These are phyloP conservation scores for Lachancea nothofagi DNA, from an alignment of 805 yeast genomes.

Conservation along the genomic window DNA sequence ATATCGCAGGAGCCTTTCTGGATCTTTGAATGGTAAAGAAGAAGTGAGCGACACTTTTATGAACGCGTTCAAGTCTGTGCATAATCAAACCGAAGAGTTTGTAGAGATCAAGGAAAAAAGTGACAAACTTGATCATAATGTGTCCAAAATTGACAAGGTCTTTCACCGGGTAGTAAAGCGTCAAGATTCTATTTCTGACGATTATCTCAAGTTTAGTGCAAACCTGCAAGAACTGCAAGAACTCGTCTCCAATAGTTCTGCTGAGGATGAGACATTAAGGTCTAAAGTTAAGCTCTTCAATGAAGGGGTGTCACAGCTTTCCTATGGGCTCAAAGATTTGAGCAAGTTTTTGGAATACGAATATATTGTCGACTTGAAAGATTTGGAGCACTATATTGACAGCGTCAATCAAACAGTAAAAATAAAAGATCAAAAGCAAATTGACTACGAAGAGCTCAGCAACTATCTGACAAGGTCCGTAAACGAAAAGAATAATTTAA, in stretches of 20 bases:
- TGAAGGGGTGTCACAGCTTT: slow-evolving; percentile 41
- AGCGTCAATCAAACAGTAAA: slow-evolving; percentile 66
- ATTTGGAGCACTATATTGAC: slow-evolving; percentile 73
- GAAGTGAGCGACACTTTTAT: slow-evolving; percentile 84
- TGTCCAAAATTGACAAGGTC: slow-evolving; percentile 70
- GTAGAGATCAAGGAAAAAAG: slow-evolving; percentile 76
- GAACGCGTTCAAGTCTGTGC: slow-evolving; percentile 84
- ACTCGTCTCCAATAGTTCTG: slow-evolving; percentile 41
- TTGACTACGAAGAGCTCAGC: slow-evolving; percentile 81
- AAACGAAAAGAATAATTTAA: slow-evolving; percentile 52
- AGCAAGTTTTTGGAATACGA: slow-evolving; percentile 63
- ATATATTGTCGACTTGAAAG: slow-evolving; percentile 76
- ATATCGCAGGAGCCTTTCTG: slow-evolving; percentile 26
- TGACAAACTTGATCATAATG: slow-evolving; percentile 78
- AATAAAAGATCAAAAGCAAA: slow-evolving; percentile 82
- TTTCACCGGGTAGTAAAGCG: slow-evolving; percentile 67
- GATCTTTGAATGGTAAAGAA: slow-evolving; percentile 40
- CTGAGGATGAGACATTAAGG: slow-evolving; percentile 20
- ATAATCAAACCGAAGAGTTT: slow-evolving; percentile 66
- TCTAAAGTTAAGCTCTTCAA: slow-evolving; percentile 41
- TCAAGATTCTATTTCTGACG: slow-evolving; percentile 66
- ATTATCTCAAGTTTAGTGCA: slow-evolving; percentile 62
- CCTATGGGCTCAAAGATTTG: slow-evolving; percentile 39
- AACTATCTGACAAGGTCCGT: slow-evolving; percentile 72
- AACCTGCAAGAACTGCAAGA: slow-evolving; percentile 66